These are phyloP conservation scores for Stentor coeruleus DNA, from an alignment of 73 alveolate species.

Conservation along the genomic window DNA sequence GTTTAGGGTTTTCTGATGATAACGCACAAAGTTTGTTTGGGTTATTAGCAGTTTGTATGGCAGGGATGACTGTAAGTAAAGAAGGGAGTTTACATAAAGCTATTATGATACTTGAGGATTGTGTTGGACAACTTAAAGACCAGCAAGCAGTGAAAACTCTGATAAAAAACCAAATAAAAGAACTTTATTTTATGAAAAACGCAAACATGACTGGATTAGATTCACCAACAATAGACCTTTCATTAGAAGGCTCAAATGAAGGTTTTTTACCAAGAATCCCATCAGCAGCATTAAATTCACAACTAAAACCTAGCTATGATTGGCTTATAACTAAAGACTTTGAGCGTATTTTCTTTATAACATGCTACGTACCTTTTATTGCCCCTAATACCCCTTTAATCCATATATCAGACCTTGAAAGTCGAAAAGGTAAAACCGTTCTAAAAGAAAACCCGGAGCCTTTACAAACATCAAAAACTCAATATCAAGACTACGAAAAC, in stretches of 20 bases:
- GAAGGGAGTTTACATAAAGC: too few species aligned
- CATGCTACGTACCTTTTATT: constrained; percentile 5
- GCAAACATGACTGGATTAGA: background rate
- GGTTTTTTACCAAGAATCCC: background rate
- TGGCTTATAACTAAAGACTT: constrained; percentile 12
- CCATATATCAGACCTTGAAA: background rate
- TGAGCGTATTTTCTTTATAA: background rate
- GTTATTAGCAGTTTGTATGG: too few species aligned
- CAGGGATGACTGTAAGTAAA: too few species aligned
- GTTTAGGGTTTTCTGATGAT: too few species aligned
- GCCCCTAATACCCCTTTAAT: background rate
- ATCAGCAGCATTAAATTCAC: background rate
- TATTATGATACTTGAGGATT: too few species aligned
- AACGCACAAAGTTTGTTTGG: too few species aligned
- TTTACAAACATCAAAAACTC: background rate
- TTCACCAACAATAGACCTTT: background rate
- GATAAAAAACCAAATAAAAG: background rate
- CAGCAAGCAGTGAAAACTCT: background rate
- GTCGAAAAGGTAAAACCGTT: too few species aligned
- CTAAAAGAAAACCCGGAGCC: too few species aligned
- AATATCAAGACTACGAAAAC: background rate
- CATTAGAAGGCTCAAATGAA: background rate
- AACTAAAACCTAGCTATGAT: background rate
- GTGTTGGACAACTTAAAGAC: too few species aligned
- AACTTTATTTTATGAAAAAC: background rate